These are phyloP conservation scores for Globisporangium nunn DNA, from an alignment of 352 stramenopile genomes.

Conservation along the genomic window DNA sequence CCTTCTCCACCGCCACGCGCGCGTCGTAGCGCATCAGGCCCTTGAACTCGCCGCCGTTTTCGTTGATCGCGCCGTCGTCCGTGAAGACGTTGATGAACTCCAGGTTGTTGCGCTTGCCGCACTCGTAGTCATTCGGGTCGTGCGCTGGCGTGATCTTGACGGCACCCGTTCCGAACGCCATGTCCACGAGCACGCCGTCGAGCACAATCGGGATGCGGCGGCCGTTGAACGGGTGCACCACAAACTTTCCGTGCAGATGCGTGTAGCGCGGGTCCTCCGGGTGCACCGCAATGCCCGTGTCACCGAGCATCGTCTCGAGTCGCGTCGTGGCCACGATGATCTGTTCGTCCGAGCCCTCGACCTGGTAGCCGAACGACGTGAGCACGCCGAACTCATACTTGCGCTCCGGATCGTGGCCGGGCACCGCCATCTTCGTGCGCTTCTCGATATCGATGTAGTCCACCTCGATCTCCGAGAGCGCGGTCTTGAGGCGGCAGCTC, in stretches of 20 bases:
- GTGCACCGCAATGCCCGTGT: constrained; percentile 98
- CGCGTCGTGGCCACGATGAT: constrained; percentile 91
- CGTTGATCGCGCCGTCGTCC: constrained; percentile 95
- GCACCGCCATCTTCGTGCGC: constrained; percentile 93
- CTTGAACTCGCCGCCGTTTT: constrained; percentile 84
- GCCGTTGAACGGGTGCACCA: constrained; percentile 98
- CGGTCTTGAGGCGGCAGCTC: constrained; percentile 97
- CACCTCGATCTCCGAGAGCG: constrained; percentile 96
- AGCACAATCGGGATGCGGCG: constrained; percentile 96
- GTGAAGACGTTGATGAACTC: constrained; percentile 98
- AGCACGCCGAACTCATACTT: constrained; percentile 99
- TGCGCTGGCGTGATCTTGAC: constrained; percentile 99
- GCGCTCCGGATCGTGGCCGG: constrained; percentile 91
- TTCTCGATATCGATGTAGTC: constrained; percentile 99
- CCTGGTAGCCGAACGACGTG: constrained; percentile 96
- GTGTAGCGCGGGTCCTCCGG: constrained; percentile 97
- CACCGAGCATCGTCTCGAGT: constrained; percentile 99
- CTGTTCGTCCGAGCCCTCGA: constrained; percentile 87
- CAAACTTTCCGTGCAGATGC: constrained; percentile 97
- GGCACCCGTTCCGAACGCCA: constrained; percentile 96
- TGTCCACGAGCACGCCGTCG: constrained; percentile 96
- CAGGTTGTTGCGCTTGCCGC: constrained; percentile 94
- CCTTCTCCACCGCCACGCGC: constrained; percentile 85
- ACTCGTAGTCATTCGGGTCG: constrained; percentile 99
- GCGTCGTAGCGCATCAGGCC: constrained; percentile 89